Conservation (phyloP, 2,329 filamentous ascomycete species). For the Trichoderma aggressivum region DNA sequence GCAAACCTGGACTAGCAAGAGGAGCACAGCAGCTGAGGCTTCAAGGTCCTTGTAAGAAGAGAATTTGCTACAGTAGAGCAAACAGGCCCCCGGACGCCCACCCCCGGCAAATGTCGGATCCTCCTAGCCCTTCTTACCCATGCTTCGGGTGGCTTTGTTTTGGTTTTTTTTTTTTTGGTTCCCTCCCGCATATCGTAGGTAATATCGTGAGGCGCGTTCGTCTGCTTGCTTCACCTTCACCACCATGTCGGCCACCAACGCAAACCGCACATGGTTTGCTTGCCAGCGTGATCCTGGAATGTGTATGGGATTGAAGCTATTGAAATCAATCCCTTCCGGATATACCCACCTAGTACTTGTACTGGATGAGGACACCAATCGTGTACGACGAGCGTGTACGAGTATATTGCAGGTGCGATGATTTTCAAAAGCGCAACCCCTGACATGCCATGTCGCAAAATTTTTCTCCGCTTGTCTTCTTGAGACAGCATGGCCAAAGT, state of each 20-base stretch:
- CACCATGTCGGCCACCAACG: background rate
- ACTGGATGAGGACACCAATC: background rate
- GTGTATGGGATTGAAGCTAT: background rate
- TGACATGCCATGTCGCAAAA: constrained; percentile 12
- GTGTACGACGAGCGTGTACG: background rate
- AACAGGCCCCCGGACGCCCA: background rate
- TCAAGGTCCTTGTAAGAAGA: background rate
- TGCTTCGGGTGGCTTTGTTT: background rate
- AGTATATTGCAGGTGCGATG: background rate
- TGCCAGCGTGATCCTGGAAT: background rate
- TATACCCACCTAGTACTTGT: background rate
- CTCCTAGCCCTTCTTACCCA: background rate
- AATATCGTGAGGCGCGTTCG: background rate
- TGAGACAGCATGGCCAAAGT: background rate
- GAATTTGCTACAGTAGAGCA: background rate
- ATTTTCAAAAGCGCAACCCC: background rate
- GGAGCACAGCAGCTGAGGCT: background rate
- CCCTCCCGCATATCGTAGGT: background rate
- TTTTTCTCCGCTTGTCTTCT: constrained; percentile 4
- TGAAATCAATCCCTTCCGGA: background rate
- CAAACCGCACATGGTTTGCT: background rate
- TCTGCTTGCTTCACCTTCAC: background rate
- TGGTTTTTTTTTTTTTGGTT: background rate
- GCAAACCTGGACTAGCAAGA: background rate
- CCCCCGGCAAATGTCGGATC: constrained; percentile 3